phyloP scores from a whole-genome alignment of 2,329 filamentous ascomycete species.

The Verticillium longisporum region DNA sequence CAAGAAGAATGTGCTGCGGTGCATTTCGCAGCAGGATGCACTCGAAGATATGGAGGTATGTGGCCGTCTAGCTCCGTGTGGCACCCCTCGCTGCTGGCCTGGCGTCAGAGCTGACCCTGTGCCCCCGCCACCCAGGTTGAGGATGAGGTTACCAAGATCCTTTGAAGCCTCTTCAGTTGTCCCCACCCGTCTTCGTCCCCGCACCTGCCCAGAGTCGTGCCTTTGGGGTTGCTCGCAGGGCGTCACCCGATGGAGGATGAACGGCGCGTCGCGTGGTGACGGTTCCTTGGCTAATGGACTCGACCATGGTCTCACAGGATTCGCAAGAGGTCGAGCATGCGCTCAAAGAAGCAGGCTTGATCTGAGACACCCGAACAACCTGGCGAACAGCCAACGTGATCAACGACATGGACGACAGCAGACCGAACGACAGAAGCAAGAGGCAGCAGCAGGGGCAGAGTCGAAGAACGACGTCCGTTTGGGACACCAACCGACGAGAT shows the following conservation, averaged over 20 bases:
- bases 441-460: neutral
- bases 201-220: neutral
- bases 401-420: neutral
- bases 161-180: conserved; percentile 44
- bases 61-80: neutral
- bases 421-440: neutral
- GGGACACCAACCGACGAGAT: neutral
- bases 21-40: conserved; percentile 95
- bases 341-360: conserved; percentile 31
- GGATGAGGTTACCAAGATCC: conserved; percentile 85
- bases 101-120: conserved; percentile 37
- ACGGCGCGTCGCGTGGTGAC: conserved; percentile 4
- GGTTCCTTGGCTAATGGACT: conserved; percentile 15
- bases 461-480: conserved; percentile 1
- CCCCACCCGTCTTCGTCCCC: neutral
- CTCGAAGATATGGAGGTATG: conserved; percentile 98
- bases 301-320: conserved; percentile 18
- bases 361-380: conserved; percentile 21
- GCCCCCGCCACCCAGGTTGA: conserved; percentile 59
- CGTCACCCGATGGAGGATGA: neutral
- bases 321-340: conserved; percentile 26
- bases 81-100: neutral
- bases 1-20: conserved; percentile 96
- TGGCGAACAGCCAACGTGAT: neutral
- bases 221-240: neutral